phyloP scores from a whole-genome alignment of 192 early-diverging fungal genomes.

The Podila verticillata region DNA sequence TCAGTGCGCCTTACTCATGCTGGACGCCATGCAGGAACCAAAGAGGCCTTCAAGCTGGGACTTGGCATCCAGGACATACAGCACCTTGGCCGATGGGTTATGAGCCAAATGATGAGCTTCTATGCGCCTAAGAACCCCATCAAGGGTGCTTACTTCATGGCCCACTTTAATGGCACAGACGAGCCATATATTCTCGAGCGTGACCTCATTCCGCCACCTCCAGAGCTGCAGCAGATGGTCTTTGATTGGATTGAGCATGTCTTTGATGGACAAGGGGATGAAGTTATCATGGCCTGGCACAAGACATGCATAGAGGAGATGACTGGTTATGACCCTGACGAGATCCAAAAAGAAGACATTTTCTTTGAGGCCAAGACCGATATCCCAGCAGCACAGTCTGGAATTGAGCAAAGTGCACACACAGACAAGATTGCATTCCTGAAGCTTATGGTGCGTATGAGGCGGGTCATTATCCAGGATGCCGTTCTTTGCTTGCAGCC shows the following conservation, averaged over 20 bases:
- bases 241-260: background rate
- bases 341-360: background rate
- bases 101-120: conserved; percentile 18
- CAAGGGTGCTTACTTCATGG: conserved; percentile 20
- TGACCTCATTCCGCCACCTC: background rate
- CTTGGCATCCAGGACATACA: conserved; percentile 12
- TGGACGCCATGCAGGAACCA: conserved; percentile 18
- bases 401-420: conserved; percentile 1
- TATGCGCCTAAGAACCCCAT: conserved; percentile 9
- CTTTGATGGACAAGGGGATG: background rate
- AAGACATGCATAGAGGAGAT: conserved; percentile 1
- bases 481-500: no score
- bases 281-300: background rate
- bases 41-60: conserved; percentile 10
- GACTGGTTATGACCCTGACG: background rate
- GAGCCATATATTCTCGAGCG: conserved; percentile 8
- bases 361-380: background rate
- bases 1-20: conserved; percentile 11
- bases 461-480: no score
- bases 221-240: background rate
- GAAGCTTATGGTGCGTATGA: no score
- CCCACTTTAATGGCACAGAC: conserved; percentile 10
- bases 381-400: background rate
- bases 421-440: background rate
- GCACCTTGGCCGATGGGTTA: conserved; percentile 19